Percentiles rank a stretch among this genome's conserved stretches.
Evolutionary conservation across 176 grass and related monocot genomes (phyloP).

Genomic region (Carex parvula): DNA sequence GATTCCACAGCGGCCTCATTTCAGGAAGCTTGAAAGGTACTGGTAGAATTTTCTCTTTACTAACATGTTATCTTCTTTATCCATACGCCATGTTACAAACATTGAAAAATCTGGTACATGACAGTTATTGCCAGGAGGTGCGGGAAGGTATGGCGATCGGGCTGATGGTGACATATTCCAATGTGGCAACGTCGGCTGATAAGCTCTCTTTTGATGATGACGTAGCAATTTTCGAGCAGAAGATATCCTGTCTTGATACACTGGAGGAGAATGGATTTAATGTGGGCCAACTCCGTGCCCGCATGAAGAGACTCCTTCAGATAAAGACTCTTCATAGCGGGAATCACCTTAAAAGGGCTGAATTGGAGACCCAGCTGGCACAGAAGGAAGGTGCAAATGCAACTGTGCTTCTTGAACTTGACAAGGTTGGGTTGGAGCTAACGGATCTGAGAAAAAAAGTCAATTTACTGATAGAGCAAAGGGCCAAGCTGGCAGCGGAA

Average conservation of each 20-base stretch:
- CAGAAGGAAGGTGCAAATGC: slow-evolving; percentile 16
- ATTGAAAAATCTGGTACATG: slow-evolving; percentile 4
- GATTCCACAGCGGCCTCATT: background rate
- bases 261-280: slow-evolving; percentile 55
- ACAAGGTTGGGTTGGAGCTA: slow-evolving; percentile 16
- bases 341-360: background rate
- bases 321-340: slow-evolving; percentile 18
- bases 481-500: background rate
- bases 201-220: slow-evolving; percentile 35
- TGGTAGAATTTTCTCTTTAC: background rate
- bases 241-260: slow-evolving; percentile 27
- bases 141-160: slow-evolving; percentile 58
- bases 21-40: slow-evolving; percentile 8
- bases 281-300: slow-evolving; percentile 27
- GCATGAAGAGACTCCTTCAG: slow-evolving; percentile 29
- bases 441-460: slow-evolving; percentile 1
- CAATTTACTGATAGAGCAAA: background rate
- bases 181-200: slow-evolving; percentile 34
- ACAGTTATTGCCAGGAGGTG: background rate
- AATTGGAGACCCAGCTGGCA: slow-evolving; percentile 5
- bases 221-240: slow-evolving; percentile 28
- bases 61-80: background rate
- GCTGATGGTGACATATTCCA: slow-evolving; percentile 42
- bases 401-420: slow-evolving; percentile 12
- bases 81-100: background rate